phyloP scores from a whole-genome alignment of 2,329 filamentous ascomycete genomes.

The Massarina eburnea region DNA sequence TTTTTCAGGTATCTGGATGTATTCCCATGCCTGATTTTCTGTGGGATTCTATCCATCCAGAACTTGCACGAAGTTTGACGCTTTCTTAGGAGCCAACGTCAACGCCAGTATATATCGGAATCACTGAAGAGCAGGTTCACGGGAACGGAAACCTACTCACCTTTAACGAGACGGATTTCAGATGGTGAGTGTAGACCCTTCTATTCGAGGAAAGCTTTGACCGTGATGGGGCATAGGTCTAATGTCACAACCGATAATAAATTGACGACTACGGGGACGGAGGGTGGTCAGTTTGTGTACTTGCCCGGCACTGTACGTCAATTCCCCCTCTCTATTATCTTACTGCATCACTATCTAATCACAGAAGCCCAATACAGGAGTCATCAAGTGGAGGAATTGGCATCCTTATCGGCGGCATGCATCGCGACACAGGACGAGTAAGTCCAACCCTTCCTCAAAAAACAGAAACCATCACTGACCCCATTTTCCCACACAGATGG shows the following conservation, averaged over 20 bases:
- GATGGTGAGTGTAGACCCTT: background rate
- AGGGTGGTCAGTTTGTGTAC: conserved; percentile 8
- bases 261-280: conserved; percentile 4
- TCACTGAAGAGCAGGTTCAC: background rate
- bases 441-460: background rate
- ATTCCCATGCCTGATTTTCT: too few relatives aligned
- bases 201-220: background rate
- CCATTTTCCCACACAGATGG: background rate
- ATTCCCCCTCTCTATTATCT: too few relatives aligned
- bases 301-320: conserved; percentile 6
- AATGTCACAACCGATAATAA: conserved; percentile 2
- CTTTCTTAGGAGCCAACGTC: conserved; percentile 1
- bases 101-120: background rate
- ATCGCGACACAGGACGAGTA: background rate
- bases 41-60: too few relatives aligned
- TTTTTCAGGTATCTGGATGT: too few relatives aligned
- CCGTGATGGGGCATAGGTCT: conserved; percentile 6
- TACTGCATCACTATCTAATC: too few relatives aligned
- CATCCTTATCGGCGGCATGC: conserved; percentile 4
- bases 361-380: background rate
- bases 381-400: conserved; percentile 3
- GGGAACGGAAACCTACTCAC: too few relatives aligned
- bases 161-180: too few relatives aligned
- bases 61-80: too few relatives aligned
- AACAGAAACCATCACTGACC: background rate